Percentiles rank a stretch among this genome's conserved stretches.
phyloP scores from a whole-genome alignment of 176 grass and related monocot species.

The Ananas comosus region DNA sequence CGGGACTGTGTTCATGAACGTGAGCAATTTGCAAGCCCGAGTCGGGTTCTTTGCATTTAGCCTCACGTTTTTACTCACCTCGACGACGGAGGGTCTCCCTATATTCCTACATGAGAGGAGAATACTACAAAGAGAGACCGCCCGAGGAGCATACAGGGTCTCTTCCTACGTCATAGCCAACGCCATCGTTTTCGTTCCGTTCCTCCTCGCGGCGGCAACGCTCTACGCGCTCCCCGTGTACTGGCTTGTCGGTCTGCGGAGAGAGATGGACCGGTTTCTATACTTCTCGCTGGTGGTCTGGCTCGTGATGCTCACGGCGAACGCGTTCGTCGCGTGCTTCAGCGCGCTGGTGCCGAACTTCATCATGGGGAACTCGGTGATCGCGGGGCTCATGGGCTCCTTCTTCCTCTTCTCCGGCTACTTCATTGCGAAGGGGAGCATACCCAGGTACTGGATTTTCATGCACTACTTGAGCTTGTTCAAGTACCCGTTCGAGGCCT shows the following conservation, averaged over 20 bases:
- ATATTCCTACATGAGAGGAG: conserved; percentile 80
- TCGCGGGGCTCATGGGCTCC: conserved; percentile 60
- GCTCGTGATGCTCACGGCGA: conserved; percentile 85
- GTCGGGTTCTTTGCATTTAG: conserved; percentile 92
- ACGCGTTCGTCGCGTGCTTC: conserved; percentile 72
- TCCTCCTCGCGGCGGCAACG: conserved; percentile 52
- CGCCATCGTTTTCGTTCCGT: conserved; percentile 53
- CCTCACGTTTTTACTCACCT: conserved; percentile 84
- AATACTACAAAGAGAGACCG: conserved; percentile 68
- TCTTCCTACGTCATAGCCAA: conserved; percentile 69
- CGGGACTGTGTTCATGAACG: conserved; percentile 66
- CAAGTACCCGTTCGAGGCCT: conserved; percentile 91
- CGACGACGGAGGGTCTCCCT: conserved; percentile 68
- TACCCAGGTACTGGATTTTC: conserved; percentile 89
- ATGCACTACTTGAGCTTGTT: conserved; percentile 95
- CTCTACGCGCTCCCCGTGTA: conserved; percentile 72
- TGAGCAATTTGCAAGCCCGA: conserved; percentile 48
- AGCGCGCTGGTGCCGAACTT: conserved; percentile 74
- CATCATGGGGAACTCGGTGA: conserved; percentile 85
- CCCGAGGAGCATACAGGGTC: conserved; percentile 75
- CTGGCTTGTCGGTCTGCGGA: conserved; percentile 64
- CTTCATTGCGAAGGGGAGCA: conserved; percentile 63
- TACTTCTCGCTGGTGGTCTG: conserved; percentile 85
- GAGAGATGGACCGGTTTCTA: conserved; percentile 42
- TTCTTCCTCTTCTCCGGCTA: conserved; percentile 99